These are phyloP conservation scores for Phalaenopsis equestris DNA, from an alignment of 106 monocot species.

Conservation along the genomic window DNA sequence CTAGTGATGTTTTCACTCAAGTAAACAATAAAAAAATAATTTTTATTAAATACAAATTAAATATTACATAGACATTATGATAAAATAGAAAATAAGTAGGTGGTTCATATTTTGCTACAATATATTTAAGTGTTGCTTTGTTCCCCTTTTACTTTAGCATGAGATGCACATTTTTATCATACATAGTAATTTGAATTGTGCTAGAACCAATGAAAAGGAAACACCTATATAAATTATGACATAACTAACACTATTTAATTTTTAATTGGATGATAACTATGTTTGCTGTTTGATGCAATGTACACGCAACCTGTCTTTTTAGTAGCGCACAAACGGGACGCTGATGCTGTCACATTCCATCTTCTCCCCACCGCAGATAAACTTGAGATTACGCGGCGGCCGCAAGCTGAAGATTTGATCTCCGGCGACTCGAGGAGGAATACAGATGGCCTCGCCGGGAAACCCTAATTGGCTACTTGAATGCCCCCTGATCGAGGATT, in stretches of 20 bases:
- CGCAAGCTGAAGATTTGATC: background rate
- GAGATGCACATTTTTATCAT: background rate
- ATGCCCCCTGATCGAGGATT: conserved; percentile 6
- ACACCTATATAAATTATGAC: background rate
- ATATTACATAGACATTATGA: no score
- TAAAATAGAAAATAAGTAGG: background rate
- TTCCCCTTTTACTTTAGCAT: background rate
- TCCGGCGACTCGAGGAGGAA: background rate
- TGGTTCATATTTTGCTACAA: background rate
- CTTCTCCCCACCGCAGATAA: background rate
- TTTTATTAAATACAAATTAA: no score
- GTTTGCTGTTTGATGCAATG: background rate
- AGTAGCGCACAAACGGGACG: background rate
- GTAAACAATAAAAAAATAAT: no score
- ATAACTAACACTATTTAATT: background rate
- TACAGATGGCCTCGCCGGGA: background rate
- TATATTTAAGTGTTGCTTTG: background rate
- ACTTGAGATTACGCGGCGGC: background rate
- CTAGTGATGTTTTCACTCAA: no score
- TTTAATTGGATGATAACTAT: background rate
- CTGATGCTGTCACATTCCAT: background rate
- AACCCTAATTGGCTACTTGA: conserved; percentile 9
- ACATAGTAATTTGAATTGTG: background rate
- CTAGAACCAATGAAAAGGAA: background rate
- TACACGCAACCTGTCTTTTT: background rate